Conservation (phyloP, 2,329 filamentous ascomycete genomes). For the Aspergillus aculeatinus region DNA sequence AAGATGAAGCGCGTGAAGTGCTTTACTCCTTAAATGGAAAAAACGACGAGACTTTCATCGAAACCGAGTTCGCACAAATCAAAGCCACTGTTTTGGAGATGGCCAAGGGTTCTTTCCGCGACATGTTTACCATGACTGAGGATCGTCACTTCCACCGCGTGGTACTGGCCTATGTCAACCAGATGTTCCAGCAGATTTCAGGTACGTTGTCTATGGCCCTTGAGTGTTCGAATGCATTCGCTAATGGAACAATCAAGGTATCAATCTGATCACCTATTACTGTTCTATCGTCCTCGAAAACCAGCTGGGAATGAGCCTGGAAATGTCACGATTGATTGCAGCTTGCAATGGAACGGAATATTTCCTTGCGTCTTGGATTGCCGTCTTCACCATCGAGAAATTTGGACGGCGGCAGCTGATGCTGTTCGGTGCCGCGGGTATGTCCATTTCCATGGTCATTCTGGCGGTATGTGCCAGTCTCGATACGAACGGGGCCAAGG, state of each 20-base stretch:
- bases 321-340: constrained; percentile 52
- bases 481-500: constrained; percentile 21
- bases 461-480: constrained; percentile 38
- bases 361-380: constrained; percentile 52
- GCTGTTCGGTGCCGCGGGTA: constrained; percentile 66
- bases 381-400: constrained; percentile 52
- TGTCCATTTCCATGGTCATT: constrained; percentile 66
- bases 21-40: constrained; percentile 50
- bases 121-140: constrained; percentile 60
- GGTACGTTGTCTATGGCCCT: constrained; percentile 17
- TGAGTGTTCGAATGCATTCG: neutral
- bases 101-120: constrained; percentile 52
- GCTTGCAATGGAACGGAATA: constrained; percentile 56
- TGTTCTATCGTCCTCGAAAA: constrained; percentile 45
- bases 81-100: constrained; percentile 54
- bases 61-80: constrained; percentile 52
- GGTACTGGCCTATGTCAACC: constrained; percentile 57
- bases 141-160: constrained; percentile 58
- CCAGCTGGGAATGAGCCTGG: constrained; percentile 40
- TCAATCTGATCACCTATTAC: constrained; percentile 49
- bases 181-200: constrained; percentile 55
- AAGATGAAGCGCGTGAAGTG: constrained; percentile 52
- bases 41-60: constrained; percentile 45
- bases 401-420: constrained; percentile 65
- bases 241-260: constrained; percentile 14